A percentile compares a stretch with the other conserved stretches of the same genome.
phyloP scores from a whole-genome alignment of 164 flowering plant genomes.

The Magnolia officinalis region DNA sequence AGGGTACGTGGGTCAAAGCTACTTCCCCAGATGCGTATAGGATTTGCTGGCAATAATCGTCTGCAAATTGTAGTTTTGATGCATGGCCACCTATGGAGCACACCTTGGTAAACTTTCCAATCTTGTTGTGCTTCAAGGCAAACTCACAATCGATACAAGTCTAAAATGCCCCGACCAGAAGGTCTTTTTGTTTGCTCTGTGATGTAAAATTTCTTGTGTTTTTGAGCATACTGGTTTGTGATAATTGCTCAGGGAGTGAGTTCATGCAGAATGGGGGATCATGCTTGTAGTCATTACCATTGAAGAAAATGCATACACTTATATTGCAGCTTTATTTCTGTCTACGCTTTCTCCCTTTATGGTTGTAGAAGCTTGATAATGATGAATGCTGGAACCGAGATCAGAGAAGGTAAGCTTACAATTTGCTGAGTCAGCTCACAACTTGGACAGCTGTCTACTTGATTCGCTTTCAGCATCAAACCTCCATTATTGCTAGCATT shows the following conservation, averaged over 20 bases:
- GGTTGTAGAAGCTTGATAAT: neutral
- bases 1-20: slow-evolving; percentile 61
- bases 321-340: neutral
- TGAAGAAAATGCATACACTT: neutral
- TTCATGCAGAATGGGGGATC: neutral
- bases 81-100: neutral
- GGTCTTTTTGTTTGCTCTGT: neutral
- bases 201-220: neutral
- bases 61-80: neutral
- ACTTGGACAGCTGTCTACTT: too few species aligned
- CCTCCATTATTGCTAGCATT: too few species aligned
- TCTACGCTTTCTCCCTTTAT: neutral
- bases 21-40: slow-evolving; percentile 54
- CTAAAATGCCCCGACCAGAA: neutral
- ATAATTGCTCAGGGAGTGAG: neutral
- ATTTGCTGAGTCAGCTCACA: too few species aligned
- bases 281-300: neutral
- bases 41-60: neutral
- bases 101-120: neutral
- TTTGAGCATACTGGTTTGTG: neutral
- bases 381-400: neutral
- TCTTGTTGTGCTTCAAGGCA: neutral
- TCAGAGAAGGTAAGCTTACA: too few species aligned
- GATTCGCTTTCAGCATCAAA: too few species aligned
- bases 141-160: neutral